Conservation (phyloP, 768 basidiomycete species). For the Baorangia bicolor region DNA sequence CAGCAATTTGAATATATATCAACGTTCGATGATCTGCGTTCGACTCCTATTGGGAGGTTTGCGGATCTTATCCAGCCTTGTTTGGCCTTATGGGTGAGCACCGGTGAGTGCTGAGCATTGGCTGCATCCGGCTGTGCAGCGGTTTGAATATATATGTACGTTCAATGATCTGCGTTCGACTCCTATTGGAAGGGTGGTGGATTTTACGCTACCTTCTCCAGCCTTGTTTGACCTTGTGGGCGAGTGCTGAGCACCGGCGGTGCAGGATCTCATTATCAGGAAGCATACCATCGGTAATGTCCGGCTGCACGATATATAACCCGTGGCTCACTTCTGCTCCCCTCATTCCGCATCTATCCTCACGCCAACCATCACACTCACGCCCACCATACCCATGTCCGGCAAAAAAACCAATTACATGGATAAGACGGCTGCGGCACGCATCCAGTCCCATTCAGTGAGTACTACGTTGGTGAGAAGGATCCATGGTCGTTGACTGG, state of each 20-base stretch:
- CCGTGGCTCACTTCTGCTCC: neutral
- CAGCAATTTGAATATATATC: no score
- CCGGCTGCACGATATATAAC: slow-evolving; percentile 1
- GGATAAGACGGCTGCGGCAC: slow-evolving; percentile 1
- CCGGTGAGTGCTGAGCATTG: no score
- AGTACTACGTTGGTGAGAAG: neutral
- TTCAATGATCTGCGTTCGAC: neutral
- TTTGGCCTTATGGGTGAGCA: no score
- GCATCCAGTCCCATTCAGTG: slow-evolving; percentile 12
- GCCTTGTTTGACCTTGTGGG: no score
- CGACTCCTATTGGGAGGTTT: no score
- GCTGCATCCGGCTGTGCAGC: no score
- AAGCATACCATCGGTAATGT: neutral
- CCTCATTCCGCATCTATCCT: neutral
- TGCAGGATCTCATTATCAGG: neutral
- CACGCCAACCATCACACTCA: neutral
- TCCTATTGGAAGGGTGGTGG: neutral
- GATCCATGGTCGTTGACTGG: neutral
- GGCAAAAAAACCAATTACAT: neutral
- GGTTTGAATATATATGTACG: neutral
- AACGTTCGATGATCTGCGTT: no score
- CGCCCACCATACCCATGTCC: neutral
- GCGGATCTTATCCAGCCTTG: no score
- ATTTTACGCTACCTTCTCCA: neutral
- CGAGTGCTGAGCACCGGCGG: no score